These are phyloP conservation scores for Ligustrum vulgare DNA, from an alignment of 257 asterid species.

Conservation along the genomic window DNA sequence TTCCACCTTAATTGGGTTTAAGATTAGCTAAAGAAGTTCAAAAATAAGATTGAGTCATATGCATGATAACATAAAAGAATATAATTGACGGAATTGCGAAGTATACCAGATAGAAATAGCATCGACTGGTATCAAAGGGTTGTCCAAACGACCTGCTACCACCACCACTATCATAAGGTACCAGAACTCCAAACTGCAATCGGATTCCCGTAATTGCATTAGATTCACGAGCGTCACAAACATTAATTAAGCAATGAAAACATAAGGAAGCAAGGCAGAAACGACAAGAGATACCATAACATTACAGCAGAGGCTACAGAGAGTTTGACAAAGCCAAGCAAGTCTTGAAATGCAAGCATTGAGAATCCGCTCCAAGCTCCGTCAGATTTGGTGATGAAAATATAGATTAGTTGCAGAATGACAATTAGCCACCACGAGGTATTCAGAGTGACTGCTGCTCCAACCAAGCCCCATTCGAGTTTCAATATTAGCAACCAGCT, in stretches of 20 bases:
- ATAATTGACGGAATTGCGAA: neutral
- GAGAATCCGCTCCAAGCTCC: slow-evolving; percentile 91
- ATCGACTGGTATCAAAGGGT: slow-evolving; percentile 72
- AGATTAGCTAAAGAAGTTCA: neutral
- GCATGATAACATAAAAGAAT: neutral
- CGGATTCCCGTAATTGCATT: neutral
- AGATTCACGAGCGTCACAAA: slow-evolving; percentile 3
- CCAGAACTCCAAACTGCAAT: slow-evolving; percentile 91
- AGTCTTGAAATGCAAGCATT: slow-evolving; percentile 67
- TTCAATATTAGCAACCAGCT: slow-evolving; percentile 71
- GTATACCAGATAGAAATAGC: slow-evolving; percentile 86
- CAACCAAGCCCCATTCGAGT: slow-evolving; percentile 61
- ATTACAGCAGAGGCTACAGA: slow-evolving; percentile 80
- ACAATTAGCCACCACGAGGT: slow-evolving; percentile 74
- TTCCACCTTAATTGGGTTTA: neutral
- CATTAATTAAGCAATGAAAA: neutral
- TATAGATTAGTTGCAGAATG: slow-evolving; percentile 50
- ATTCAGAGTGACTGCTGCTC: slow-evolving; percentile 71
- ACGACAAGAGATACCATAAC: slow-evolving; percentile 52
- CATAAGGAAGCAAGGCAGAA: neutral
- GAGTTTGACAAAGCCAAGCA: slow-evolving; percentile 62
- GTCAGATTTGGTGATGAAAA: slow-evolving; percentile 53
- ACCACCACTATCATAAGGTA: slow-evolving; percentile 68
- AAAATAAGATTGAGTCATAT: neutral
- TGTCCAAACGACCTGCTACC: slow-evolving; percentile 68